Evolutionary conservation across 2,329 filamentous ascomycete species (phyloP).

Genomic region (Arthrobotrys iridis): DNA sequence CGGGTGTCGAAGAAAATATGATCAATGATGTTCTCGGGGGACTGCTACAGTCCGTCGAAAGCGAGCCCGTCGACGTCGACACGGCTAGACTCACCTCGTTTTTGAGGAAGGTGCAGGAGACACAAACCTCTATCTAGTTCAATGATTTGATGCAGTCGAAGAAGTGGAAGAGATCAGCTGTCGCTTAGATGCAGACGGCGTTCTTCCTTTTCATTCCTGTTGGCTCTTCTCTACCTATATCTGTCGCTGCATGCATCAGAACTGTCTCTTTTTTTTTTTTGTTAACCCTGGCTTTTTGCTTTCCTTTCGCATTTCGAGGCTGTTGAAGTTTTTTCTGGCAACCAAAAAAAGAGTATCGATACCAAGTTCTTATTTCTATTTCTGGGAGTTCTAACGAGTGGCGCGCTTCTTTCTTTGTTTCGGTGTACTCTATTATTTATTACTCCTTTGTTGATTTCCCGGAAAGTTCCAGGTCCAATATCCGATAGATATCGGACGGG

Average conservation of each 20-base stretch:
- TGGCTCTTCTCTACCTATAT: not conserved
- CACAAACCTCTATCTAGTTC: slow-evolving; percentile 37
- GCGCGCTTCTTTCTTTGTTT: slow-evolving; percentile 9
- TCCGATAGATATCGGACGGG: not conserved
- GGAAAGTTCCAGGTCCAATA: not conserved
- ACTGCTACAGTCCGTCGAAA: slow-evolving; percentile 87
- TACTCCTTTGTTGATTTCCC: not conserved
- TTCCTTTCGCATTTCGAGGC: slow-evolving; percentile 22
- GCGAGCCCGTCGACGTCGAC: slow-evolving; percentile 80
- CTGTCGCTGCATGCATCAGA: not conserved
- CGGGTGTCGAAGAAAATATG: slow-evolving; percentile 77
- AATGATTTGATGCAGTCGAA: not conserved
- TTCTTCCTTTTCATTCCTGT: not conserved
- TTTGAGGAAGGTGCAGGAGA: slow-evolving; percentile 78
- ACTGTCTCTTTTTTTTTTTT: not conserved
- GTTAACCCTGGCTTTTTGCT: not conserved
- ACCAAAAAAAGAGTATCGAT: slow-evolving; percentile 35
- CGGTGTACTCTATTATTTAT: slow-evolving; percentile 7
- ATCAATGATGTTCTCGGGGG: slow-evolving; percentile 83
- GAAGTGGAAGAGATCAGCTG: not conserved
- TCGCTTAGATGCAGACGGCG: slow-evolving; percentile 23
- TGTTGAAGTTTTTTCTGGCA: slow-evolving; percentile 30
- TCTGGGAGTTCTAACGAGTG: slow-evolving; percentile 35
- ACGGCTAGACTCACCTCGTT: slow-evolving; percentile 81
- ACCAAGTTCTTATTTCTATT: slow-evolving; percentile 32